Base-by-base conservation (phyloP, 2,329 filamentous ascomycete species). In the Arthrinium puccinioides region DNA sequence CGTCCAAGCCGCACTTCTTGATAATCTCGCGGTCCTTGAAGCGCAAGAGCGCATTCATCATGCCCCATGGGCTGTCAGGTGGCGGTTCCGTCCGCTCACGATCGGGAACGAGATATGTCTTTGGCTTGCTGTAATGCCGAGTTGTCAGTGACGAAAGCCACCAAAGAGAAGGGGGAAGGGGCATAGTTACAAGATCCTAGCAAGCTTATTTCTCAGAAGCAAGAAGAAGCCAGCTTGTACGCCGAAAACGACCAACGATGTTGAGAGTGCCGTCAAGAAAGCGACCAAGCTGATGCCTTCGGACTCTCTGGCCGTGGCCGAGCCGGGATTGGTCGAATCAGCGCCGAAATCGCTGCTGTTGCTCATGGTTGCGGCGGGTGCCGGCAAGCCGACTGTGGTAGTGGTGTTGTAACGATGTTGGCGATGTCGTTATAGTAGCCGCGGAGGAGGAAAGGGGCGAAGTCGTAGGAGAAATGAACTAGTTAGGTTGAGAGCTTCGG, bases 1-100 rank as follows among this genome's bases (percentile, higher is more conserved):
- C 88, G 57, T 98, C 92, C 9, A 98, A 75, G 14, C 92, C 92
- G 49, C 90, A 96, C 61, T 96, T 94, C 37, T 90, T 83, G 51
- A 98, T 94, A 48, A 98, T 79, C 49, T 94, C 87, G 10, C 86
- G 72, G 44, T 86, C 74, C 68, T 78, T 59, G 64, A 86, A 64
- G 66, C 80, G 59, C 64, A 85, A 70, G 70, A 94, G 46, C 67
- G 66, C 56, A 60, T 74, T 55, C 49, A 77, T 46, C 41, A 81
- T 59, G 11, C 64, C 65, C 56, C 72, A 66, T 25, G 71, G 64
- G 32, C 60, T 72, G 36, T 59, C 63, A 0, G 84, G 84, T 2
- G 87, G 85, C 1, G 84, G 67, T n/a, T 82, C 73, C 8, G 86
- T 88, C 49, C 87, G 79, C 64, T 94, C 85, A 53, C 83, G 78